Base-by-base conservation (phyloP, 225 moss, liverwort and hornwort genomes). In the Ulota crispa region DNA sequence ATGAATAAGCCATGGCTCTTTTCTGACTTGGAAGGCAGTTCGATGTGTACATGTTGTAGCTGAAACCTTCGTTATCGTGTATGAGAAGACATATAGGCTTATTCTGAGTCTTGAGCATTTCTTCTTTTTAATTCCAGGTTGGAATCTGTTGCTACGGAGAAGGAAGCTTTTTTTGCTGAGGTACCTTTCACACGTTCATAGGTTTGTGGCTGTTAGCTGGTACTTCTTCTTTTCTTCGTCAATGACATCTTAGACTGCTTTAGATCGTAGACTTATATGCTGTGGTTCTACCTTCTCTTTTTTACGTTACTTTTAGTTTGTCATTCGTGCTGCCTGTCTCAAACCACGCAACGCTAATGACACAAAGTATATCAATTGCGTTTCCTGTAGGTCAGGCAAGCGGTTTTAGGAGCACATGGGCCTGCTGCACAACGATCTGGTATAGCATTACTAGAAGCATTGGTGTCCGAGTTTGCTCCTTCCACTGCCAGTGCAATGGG, bases 401-500 rank as follows among this genome's bases (percentile, higher is more conserved):
- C 96, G 52, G 87, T 99, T 64, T 86, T 94, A 83, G 99, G 96
- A 73, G 88, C 91, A 36, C 96, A 96, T 89, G 96, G 99, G 67
- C 91, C 96, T 57, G 93, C 99, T 80, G 99, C 99, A 53, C 99
- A 99, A 84, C 89, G 94, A 85, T 96, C 95, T 73, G 95, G 99
- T 64, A 92, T 99, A 55, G 99, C 96, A 45, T 86, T 99, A 68
- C 78, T 96, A 78, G 96, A 99, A 85, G 88, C 99, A 72, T 86
- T 99, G 87, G 95, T 94, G 64, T 96, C 99, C 74, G 99, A 99
- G 81, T 99, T 99, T 28, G 93, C 99, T 73, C 99, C 99, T 65
- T 96, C 94, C n/a, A 99, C 99, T 69, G 99, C 99, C 20, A 99
- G 96, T 89, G 96, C 96, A 37, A 96, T 99, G 99, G 99, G 96